phyloP scores from a whole-genome alignment of 139 green algal genomes.

The Chlorella vulgaris region DNA sequence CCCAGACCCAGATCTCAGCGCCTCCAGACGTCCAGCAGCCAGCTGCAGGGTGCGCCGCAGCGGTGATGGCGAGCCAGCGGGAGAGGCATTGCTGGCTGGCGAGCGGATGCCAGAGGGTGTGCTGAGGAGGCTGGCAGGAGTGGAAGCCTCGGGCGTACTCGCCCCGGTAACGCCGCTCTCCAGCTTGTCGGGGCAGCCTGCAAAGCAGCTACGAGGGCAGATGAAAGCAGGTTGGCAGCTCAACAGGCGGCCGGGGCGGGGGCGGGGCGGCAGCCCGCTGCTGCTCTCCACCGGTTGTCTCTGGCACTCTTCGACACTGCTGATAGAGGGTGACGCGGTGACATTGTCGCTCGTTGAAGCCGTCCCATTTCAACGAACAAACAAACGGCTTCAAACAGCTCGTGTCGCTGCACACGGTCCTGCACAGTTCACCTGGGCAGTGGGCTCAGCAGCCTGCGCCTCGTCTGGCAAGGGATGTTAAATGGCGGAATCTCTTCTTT shows the following conservation, averaged over 20 bases:
- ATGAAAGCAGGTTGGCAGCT: neutral
- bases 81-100: constrained; percentile 4
- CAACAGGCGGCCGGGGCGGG: neutral
- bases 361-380: no score
- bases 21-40: constrained; percentile 3
- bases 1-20: neutral
- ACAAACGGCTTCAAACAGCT: no score
- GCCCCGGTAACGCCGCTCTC: neutral
- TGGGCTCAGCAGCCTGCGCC: no score
- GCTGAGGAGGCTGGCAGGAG: constrained; percentile 9
- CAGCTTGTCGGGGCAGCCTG: neutral
- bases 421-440: no score
- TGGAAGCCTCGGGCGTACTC: constrained; percentile 25
- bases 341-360: no score
- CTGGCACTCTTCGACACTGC: no score
- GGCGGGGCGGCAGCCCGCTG: neutral
- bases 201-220: neutral
- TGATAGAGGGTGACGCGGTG: no score
- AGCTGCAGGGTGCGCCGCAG: constrained; percentile 25
- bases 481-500: no score
- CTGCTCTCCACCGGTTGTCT: no score
- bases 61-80: constrained; percentile 9
- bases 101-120: constrained; percentile 26
- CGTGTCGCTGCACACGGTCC: no score
- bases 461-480: no score